A percentile compares a stretch with the other conserved stretches of the same genome.
Evolutionary conservation across 192 early-diverging fungal species (phyloP).

Genomic region (Obelidium mucronatum): DNA sequence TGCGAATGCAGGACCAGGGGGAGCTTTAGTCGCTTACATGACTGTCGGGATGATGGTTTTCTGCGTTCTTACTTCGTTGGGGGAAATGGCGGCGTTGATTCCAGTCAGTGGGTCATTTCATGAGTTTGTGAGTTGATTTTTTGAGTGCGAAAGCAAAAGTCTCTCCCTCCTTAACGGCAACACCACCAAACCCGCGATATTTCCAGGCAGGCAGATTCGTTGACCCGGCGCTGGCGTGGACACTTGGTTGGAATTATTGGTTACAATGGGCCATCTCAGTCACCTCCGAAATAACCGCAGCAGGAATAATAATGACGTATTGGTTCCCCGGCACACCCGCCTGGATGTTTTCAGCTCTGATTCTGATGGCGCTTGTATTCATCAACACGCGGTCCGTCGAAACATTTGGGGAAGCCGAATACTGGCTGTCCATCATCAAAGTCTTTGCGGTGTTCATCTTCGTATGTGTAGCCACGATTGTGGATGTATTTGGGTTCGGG

Average conservation of each 20-base stretch:
- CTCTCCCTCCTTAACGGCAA: not conserved
- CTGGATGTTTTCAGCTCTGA: constrained; percentile 59
- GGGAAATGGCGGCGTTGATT: constrained; percentile 86
- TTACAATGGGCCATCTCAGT: constrained; percentile 70
- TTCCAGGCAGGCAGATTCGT: constrained; percentile 70
- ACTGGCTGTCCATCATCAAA: constrained; percentile 68
- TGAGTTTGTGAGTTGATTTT: constrained; percentile 51
- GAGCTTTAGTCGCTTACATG: constrained; percentile 77
- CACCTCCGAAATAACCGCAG: constrained; percentile 82
- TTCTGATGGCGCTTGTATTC: constrained; percentile 69
- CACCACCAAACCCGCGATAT: no score
- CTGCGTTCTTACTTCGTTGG: constrained; percentile 75
- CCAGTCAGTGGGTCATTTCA: constrained; percentile 74
- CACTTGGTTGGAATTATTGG: constrained; percentile 74
- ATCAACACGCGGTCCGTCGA: constrained; percentile 61
- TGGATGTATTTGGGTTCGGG: constrained; percentile 46
- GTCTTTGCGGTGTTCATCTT: constrained; percentile 52
- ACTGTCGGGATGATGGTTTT: constrained; percentile 66
- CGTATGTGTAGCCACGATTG: constrained; percentile 39
- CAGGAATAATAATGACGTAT: constrained; percentile 80
- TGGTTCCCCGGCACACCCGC: constrained; percentile 65
- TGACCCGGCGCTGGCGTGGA: constrained; percentile 71
- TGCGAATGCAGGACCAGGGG: constrained; percentile 78
- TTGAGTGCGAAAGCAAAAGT: not conserved
- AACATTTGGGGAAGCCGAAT: constrained; percentile 87